These are phyloP conservation scores for Aureobasidium namibiae DNA, from an alignment of 2,329 filamentous ascomycete species.

Conservation along the genomic window DNA sequence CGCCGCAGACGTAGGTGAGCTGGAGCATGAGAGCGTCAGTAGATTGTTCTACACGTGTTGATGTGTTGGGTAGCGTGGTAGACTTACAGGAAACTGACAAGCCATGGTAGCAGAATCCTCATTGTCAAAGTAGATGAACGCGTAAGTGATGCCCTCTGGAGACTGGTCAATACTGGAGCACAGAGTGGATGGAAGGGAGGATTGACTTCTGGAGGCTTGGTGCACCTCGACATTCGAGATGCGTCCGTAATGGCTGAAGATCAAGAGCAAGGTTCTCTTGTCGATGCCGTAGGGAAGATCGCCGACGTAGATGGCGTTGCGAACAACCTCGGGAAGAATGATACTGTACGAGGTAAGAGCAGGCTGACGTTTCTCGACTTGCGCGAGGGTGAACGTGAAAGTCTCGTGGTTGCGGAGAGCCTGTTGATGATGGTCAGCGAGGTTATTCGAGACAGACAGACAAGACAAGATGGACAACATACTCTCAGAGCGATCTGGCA, in stretches of 20 bases:
- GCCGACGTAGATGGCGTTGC: constrained; percentile 10
- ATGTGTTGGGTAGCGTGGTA: too few species aligned
- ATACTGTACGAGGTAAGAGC: neutral
- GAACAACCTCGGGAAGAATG: neutral
- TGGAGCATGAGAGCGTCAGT: neutral
- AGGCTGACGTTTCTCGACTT: neutral
- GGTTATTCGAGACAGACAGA: neutral
- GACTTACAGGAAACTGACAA: neutral
- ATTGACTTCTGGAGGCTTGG: neutral
- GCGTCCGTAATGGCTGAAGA: constrained; percentile 9
- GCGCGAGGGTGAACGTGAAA: neutral
- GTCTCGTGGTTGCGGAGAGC: neutral
- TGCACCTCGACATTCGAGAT: constrained; percentile 1
- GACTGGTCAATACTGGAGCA: neutral
- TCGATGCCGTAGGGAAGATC: constrained; percentile 5
- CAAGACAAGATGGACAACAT: constrained; percentile 14
- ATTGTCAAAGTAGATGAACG: neutral
- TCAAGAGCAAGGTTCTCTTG: neutral
- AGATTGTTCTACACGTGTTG: neutral
- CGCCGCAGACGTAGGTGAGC: neutral
- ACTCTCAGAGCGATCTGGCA: constrained; percentile 23
- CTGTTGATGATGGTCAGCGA: neutral
- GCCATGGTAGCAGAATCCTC: neutral
- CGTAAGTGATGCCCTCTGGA: neutral
- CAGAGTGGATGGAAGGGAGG: too few species aligned